Evolutionary conservation across 2,329 filamentous ascomycete species (phyloP).

Genomic region (Cylindrodendrum hubeiense): DNA sequence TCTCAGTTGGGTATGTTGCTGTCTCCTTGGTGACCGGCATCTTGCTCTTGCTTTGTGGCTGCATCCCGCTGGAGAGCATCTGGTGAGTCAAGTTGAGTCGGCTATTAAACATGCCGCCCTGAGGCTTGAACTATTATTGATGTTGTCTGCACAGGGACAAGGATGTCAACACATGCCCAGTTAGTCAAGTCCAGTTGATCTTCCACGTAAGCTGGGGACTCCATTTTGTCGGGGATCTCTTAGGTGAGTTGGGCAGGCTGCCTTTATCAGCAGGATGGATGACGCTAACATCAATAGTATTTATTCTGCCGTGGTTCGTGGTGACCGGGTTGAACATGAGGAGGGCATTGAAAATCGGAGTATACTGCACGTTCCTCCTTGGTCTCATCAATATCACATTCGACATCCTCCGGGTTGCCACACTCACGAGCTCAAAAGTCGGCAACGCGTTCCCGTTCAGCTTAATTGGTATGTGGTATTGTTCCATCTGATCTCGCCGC

Average conservation of each 20-base stretch:
- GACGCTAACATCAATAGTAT: slow-evolving; percentile 3
- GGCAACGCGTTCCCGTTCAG: slow-evolving; percentile 31
- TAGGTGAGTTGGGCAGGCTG: neutral
- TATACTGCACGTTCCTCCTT: slow-evolving; percentile 33
- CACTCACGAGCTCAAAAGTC: slow-evolving; percentile 10
- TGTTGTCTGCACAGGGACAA: neutral
- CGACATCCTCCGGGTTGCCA: slow-evolving; percentile 31
- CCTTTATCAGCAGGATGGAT: no score
- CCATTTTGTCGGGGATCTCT: neutral
- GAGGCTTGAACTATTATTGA: neutral
- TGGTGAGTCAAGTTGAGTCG: slow-evolving; percentile 14
- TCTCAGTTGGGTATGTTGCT: slow-evolving; percentile 13
- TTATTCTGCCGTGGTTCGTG: slow-evolving; percentile 6
- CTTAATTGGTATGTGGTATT: slow-evolving; percentile 19
- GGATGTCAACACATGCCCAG: neutral
- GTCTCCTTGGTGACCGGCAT: slow-evolving; percentile 18
- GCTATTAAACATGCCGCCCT: no score
- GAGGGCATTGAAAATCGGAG: slow-evolving; percentile 23
- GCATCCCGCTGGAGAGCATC: slow-evolving; percentile 26
- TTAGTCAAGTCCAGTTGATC: neutral
- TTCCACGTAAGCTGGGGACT: neutral
- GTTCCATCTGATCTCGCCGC: neutral
- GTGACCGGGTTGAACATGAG: slow-evolving; percentile 31
- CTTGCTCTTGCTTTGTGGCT: slow-evolving; percentile 30
- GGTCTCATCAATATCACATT: slow-evolving; percentile 35